phyloP scores from a whole-genome alignment of 306 rosid species.

The Notholithocarpus densiflorus region DNA sequence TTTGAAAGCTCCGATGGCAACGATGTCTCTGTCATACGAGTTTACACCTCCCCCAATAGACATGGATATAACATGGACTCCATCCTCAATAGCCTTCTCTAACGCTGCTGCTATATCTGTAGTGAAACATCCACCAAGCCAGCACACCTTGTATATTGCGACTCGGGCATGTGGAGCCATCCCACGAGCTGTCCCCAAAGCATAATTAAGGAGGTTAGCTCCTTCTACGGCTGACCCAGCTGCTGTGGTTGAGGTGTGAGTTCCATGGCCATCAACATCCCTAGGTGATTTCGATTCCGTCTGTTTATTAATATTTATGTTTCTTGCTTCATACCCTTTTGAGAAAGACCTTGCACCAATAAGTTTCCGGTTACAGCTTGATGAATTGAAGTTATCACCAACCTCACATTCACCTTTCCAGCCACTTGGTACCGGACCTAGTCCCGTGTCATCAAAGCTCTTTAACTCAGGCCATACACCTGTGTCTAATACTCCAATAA shows the following conservation, averaged over 20 bases:
- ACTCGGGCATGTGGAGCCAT: conserved; percentile 81
- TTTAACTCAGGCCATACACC: conserved; percentile 88
- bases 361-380: conserved; percentile 73
- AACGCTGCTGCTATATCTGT: conserved; percentile 75
- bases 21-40: conserved; percentile 52
- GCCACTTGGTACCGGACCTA: conserved; percentile 51
- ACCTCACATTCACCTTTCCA: conserved; percentile 86
- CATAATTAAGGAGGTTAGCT: conserved; percentile 76
- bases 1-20: conserved; percentile 72
- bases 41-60: conserved; percentile 62
- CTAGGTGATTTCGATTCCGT: conserved; percentile 78
- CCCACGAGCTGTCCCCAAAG: conserved; percentile 82
- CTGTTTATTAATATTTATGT: conserved; percentile 45
- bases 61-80: conserved; percentile 71
- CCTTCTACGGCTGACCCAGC: conserved; percentile 66
- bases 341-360: conserved; percentile 82
- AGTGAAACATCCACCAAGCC: conserved; percentile 63
- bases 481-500: conserved; percentile 74
- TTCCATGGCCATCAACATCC: conserved; percentile 90
- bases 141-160: conserved; percentile 81
- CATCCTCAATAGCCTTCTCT: conserved; percentile 79
- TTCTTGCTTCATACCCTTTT: conserved; percentile 59
- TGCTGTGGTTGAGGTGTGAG: conserved; percentile 87
- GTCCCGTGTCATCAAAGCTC: conserved; percentile 64
- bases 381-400: conserved; percentile 57